A percentile compares a stretch with the other conserved stretches of the same genome.
Conservation (phyloP, 2,329 filamentous ascomycete genomes). For the Dryadomyces quercivorus region DNA sequence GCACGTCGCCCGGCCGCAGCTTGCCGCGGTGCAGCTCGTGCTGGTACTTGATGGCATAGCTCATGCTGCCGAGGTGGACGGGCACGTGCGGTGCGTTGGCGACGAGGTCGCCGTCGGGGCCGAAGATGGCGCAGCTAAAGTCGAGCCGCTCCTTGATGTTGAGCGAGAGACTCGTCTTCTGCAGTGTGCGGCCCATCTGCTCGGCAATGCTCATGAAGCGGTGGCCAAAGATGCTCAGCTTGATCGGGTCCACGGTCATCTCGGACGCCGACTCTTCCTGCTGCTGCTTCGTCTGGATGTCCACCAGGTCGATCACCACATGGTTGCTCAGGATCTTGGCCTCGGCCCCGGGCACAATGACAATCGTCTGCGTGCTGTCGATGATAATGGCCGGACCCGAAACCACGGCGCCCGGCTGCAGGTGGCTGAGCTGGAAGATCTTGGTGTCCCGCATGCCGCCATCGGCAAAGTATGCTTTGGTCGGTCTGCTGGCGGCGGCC, state of each 20-base stretch:
- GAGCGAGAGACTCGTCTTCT: constrained; percentile 70
- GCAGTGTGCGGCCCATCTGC: constrained; percentile 68
- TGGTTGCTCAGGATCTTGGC: constrained; percentile 74
- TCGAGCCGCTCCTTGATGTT: constrained; percentile 77
- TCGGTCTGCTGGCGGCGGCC: constrained; percentile 11
- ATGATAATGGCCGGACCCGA: constrained; percentile 75
- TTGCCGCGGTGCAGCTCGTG: constrained; percentile 69
- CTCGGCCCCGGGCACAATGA: constrained; percentile 65
- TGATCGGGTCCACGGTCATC: constrained; percentile 56
- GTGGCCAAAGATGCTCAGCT: constrained; percentile 68
- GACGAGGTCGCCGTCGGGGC: constrained; percentile 60
- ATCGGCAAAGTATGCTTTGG: constrained; percentile 72
- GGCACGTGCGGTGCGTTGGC: constrained; percentile 74
- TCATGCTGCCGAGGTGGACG: constrained; percentile 71
- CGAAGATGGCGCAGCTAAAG: constrained; percentile 73
- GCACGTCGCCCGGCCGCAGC: constrained; percentile 65
- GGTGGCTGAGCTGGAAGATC: constrained; percentile 66
- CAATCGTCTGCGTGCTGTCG: constrained; percentile 81
- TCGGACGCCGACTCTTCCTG: constrained; percentile 9
- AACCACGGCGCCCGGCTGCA: constrained; percentile 59
- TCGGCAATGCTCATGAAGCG: constrained; percentile 80
- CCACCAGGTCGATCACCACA: constrained; percentile 69
- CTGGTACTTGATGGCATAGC: constrained; percentile 66
- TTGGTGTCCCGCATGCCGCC: constrained; percentile 60
- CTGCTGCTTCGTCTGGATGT: constrained; percentile 22